phyloP scores from a whole-genome alignment of 2,329 filamentous ascomycete genomes.

The Erysiphe neolycopersici region DNA sequence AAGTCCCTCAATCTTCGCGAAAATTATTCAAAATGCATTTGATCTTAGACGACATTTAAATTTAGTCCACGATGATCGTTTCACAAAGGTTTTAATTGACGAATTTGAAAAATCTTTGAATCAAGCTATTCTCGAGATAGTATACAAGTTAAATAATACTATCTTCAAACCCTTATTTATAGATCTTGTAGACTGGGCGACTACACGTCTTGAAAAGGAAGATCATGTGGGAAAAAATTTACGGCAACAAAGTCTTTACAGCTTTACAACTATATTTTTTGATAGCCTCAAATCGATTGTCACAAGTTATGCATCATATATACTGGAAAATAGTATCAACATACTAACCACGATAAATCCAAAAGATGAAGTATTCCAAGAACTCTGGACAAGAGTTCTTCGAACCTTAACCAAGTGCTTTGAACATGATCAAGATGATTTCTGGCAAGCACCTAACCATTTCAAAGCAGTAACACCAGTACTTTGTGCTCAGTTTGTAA shows the following conservation, averaged over 20 bases:
- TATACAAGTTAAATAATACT: slow-evolving; percentile 88
- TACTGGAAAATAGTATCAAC: slow-evolving; percentile 47
- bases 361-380: slow-evolving; percentile 22
- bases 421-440: slow-evolving; percentile 75
- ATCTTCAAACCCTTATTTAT: slow-evolving; percentile 81
- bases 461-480: slow-evolving; percentile 46
- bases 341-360: slow-evolving; percentile 25
- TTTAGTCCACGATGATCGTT: slow-evolving; percentile 17
- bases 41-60: slow-evolving; percentile 36
- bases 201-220: slow-evolving; percentile 29
- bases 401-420: slow-evolving; percentile 50
- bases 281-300: slow-evolving; percentile 76
- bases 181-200: slow-evolving; percentile 61
- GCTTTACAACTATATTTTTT: slow-evolving; percentile 59
- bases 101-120: slow-evolving; percentile 39
- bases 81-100: slow-evolving; percentile 21
- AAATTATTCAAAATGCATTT: slow-evolving; percentile 29
- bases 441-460: slow-evolving; percentile 82
- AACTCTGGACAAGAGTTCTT: slow-evolving; percentile 44
- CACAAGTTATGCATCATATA: slow-evolving; percentile 68
- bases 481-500: slow-evolving; percentile 38
- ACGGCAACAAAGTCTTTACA: slow-evolving; percentile 52
- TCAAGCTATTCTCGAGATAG: slow-evolving; percentile 58
- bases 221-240: slow-evolving; percentile 29
- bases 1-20: slow-evolving; percentile 42